Base-by-base conservation (phyloP, 305 asterid species). In the Fraxinus platypoda region DNA sequence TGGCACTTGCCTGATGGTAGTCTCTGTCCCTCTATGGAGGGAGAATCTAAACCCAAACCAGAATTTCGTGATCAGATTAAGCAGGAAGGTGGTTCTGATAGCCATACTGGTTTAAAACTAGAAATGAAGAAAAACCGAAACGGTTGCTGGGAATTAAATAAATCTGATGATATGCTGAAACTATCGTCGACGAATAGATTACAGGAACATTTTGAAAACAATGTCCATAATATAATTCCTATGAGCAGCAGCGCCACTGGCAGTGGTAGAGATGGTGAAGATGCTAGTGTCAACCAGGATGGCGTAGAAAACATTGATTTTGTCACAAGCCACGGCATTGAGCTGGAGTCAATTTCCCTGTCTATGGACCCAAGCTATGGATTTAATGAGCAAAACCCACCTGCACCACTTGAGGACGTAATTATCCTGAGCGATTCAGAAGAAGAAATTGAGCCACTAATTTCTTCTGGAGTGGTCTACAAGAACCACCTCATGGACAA, bases 1-100 rank as follows among this genome's bases (percentile, higher is more conserved):
- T 97, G 99, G 99, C 99, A 97, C 87, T 88, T 86, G 17, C 98
- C 99, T 70, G 95, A 93, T 83, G 98, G 98, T 59, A 86, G 88
- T 86, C 83, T 93, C 68, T 90, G 88, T 81, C 78, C 84, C 70
- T 75, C 93, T 7, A 41, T 33, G 12, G 90, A 87, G 26, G 87
- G 80, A 75, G 98, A 95, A 78, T 86, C 94, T 25, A 93, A 89
- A 81, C 93, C 88, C 37, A 90, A 89, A 82, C 87, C 83, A 37
- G 98, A 91, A 79, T 70, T 30, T 70, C 87, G 84, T 54, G 89
- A 89, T 84, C 92, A 90, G 85, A 74, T 90, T 73, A 92, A 93
- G 86, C 94, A 86, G 83, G 98, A 97, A 91, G 91, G 77, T 78
- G 94, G 92, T 83, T 91, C 97, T 71, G 95, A 95, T 85, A 90